Evolutionary conservation across 257 asterid species (phyloP).

Genomic region (Fraxinus americana): DNA sequence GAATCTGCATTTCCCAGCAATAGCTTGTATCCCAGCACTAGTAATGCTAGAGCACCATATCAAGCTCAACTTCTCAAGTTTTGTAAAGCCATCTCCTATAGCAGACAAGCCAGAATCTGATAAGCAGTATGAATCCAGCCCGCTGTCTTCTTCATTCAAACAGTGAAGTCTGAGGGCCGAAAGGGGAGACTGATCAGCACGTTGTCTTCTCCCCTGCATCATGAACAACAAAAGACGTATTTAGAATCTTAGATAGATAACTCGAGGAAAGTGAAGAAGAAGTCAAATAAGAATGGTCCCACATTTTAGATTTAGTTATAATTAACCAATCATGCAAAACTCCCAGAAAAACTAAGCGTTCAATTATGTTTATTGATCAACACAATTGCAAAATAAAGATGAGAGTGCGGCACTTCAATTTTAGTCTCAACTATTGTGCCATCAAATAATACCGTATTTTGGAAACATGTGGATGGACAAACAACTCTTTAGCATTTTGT

Average conservation of each 20-base stretch:
- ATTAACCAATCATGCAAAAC: background rate
- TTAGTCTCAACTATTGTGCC: background rate
- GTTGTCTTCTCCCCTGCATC: constrained; percentile 62
- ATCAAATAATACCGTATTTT: background rate
- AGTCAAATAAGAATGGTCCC: constrained; percentile 10
- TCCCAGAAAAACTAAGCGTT: background rate
- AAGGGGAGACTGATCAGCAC: constrained; percentile 33
- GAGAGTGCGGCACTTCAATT: background rate
- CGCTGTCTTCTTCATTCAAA: constrained; percentile 48
- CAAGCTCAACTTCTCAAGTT: constrained; percentile 79
- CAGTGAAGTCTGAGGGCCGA: constrained; percentile 37
- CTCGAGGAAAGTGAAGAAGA: constrained; percentile 14
- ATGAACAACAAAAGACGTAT: constrained; percentile 13
- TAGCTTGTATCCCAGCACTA: constrained; percentile 62
- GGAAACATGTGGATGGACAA: background rate
- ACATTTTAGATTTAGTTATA: constrained; percentile 14
- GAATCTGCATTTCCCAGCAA: constrained; percentile 60
- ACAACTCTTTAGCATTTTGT: background rate
- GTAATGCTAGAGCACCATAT: constrained; percentile 83
- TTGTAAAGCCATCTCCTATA: constrained; percentile 61
- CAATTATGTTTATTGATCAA: background rate
- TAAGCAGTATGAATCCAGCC: constrained; percentile 51
- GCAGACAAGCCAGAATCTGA: constrained; percentile 77
- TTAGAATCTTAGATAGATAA: constrained; percentile 14
- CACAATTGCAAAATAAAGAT: background rate